Base-by-base conservation (phyloP, 805 yeast species). In the Nakazawaea anatomiae region DNA sequence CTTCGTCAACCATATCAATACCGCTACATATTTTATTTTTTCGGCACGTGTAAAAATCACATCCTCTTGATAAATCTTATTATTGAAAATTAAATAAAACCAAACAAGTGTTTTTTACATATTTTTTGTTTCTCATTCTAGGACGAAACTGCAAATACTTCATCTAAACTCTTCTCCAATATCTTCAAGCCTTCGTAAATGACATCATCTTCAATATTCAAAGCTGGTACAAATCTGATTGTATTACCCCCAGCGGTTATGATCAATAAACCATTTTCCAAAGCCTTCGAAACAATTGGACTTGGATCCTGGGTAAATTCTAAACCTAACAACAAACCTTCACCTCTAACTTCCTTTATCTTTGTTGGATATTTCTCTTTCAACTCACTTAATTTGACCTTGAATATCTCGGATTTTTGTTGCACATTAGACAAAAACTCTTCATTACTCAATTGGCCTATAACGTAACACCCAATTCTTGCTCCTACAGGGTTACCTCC, bases 401-500 rank as follows among this genome's bases (percentile, higher is more conserved):
- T 66, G 55, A 92, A 79, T 42, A 78, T 62, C 42, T 76, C 75
- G 27, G 92, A 79, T 59, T 87, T 85, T 41, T 67, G 64, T 18
- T 71, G 70, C 25, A 94, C 97, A 9, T 73, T 66, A 6, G 68
- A 62, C 59, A 89, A 74, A 57, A 94, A 85, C 18, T 72, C 76
- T 4, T 73, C 67, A 46, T 84, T 69, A 11, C 89, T 75, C 42
- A 94, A 76, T 58, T 80, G 77, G 49, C 77, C 82, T 28, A 94
- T 69, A 11, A 94, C 96, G 61, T 86, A 83, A 42, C 76, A 71
- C 5, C 90, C 96, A 46, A 94, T 79, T 55, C 91, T 80, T 36
- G 92, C 76, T 5, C 90, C 98, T 55, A 94, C 72, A 50, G 98
- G 98, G 67, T 94, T 94, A 51, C 99, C 99, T 56, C 99, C 98